Conservation (phyloP, 2,329 filamentous ascomycete genomes). For the Fusarium subtropicale region DNA sequence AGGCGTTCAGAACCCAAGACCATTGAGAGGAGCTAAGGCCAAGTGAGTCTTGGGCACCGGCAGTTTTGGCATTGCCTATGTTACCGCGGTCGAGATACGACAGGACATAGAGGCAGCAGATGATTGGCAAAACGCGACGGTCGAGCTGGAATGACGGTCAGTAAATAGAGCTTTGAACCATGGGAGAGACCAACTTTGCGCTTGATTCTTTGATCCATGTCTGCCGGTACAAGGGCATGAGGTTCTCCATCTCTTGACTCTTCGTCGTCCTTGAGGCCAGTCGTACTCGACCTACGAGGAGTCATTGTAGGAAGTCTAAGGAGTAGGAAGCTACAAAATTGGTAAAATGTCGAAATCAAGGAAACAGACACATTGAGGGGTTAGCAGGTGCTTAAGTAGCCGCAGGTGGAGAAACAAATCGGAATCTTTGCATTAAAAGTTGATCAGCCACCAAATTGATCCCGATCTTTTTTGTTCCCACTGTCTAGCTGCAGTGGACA, state of each 20-base stretch:
- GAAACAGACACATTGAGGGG: neutral
- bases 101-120: constrained; percentile 38
- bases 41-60: constrained; percentile 29
- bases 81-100: constrained; percentile 41
- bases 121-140: constrained; percentile 26
- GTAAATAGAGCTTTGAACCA: fast-evolving
- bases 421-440: neutral
- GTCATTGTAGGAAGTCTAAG: neutral
- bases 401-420: neutral
- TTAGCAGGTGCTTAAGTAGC: neutral
- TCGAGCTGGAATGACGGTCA: constrained; percentile 7
- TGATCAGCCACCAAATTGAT: neutral
- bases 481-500: neutral
- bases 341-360: neutral
- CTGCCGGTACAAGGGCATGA: neutral
- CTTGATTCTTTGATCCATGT: constrained; percentile 3
- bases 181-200: neutral
- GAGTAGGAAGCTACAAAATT: neutral
- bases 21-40: constrained; percentile 21
- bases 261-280: neutral
- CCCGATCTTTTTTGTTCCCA: neutral
- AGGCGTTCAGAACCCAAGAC: constrained; percentile 41
- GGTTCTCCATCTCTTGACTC: neutral
- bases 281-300: neutral
- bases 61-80: constrained; percentile 41